Conservation (phyloP, 768 basidiomycete genomes). For the Megacollybia marginata region DNA sequence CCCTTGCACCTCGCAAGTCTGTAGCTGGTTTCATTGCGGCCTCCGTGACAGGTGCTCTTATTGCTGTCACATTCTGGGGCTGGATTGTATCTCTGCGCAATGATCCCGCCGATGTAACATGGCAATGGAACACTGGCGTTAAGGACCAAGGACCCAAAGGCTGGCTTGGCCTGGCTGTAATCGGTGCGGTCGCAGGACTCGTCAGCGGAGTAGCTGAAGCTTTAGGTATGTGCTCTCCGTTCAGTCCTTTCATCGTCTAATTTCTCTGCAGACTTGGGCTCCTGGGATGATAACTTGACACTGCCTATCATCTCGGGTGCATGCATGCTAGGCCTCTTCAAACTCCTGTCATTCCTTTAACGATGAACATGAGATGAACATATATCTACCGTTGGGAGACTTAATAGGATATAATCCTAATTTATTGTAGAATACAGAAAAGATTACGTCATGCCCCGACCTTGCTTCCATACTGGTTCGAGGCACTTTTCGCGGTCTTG, state of each 20-base stretch:
- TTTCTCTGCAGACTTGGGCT: conserved; percentile 59
- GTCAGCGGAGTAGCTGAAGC: conserved; percentile 87
- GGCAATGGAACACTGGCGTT: conserved; percentile 52
- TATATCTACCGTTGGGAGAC: no score
- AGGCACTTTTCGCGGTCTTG: conserved; percentile 17
- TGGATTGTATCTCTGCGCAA: conserved; percentile 42
- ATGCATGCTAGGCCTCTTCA: conserved; percentile 36
- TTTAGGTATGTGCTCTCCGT: conserved; percentile 49
- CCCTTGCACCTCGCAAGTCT: conserved; percentile 76
- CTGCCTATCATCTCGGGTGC: conserved; percentile 84
- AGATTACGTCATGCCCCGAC: background rate
- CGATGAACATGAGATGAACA: background rate
- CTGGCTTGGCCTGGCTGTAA: conserved; percentile 42
- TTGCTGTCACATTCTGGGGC: conserved; percentile 69
- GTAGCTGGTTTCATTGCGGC: conserved; percentile 82
- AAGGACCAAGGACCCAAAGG: conserved; percentile 25
- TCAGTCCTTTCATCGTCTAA: background rate
- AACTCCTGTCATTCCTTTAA: conserved; percentile 21
- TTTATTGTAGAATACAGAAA: no score
- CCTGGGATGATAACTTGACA: conserved; percentile 84
- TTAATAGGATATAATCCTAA: no score
- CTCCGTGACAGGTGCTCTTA: conserved; percentile 57
- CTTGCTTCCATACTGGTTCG: background rate
- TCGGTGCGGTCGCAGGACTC: conserved; percentile 63
- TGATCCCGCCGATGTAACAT: conserved; percentile 31